Evolutionary conservation across 352 stramenopile species (phyloP).

Genomic region (Phytophthora colocasiae): DNA sequence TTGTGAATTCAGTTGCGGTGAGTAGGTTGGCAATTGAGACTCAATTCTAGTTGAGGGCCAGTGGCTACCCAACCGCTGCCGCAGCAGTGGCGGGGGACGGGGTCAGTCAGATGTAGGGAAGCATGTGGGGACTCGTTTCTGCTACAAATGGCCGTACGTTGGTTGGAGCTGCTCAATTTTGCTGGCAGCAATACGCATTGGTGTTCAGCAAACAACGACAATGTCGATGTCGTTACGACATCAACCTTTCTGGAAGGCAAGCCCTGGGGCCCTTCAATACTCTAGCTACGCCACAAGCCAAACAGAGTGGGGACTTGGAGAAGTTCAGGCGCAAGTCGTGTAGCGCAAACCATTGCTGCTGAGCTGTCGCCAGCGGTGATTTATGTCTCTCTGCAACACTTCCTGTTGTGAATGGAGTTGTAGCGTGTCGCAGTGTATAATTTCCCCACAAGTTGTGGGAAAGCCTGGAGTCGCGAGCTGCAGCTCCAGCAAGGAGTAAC

Average conservation of each 20-base stretch:
- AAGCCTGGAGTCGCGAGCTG: not conserved
- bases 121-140: slow-evolving; percentile 42
- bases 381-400: slow-evolving; percentile 18
- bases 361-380: slow-evolving; percentile 41
- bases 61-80: slow-evolving; percentile 14
- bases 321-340: not conserved
- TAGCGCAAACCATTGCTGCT: slow-evolving; percentile 24
- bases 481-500: too few relatives aligned
- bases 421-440: slow-evolving; percentile 32
- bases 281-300: not conserved
- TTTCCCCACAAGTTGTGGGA: slow-evolving; percentile 24
- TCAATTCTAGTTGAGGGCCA: slow-evolving; percentile 14
- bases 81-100: slow-evolving; percentile 24
- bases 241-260: slow-evolving; percentile 34
- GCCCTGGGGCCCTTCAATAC: not conserved
- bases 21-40: slow-evolving; percentile 40
- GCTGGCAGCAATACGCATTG: slow-evolving; percentile 4
- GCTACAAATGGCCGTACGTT: slow-evolving; percentile 29
- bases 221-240: not conserved
- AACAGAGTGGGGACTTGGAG: slow-evolving; percentile 7
- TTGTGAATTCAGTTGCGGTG: slow-evolving; percentile 20
- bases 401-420: slow-evolving; percentile 1
- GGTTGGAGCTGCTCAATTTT: slow-evolving; percentile 13
- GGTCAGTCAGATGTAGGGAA: slow-evolving; percentile 33
- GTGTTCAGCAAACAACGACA: slow-evolving; percentile 23